Evolutionary conservation across 306 rosid species (phyloP).

Genomic region (Rosa lucieae): DNA sequence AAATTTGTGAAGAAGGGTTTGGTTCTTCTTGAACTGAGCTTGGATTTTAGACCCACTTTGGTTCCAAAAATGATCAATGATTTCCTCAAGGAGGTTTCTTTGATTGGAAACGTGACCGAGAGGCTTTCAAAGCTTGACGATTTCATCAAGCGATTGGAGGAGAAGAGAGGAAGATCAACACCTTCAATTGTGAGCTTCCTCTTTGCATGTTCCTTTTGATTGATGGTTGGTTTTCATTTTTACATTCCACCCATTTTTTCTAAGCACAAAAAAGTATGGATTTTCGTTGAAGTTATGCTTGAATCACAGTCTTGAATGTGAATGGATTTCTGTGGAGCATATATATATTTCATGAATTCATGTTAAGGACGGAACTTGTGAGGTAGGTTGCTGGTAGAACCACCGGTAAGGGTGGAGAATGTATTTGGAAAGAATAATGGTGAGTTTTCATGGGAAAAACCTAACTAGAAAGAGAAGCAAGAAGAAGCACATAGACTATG

Average conservation of each 20-base stretch:
- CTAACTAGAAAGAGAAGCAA: too few species aligned
- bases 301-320: too few species aligned
- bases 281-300: neutral
- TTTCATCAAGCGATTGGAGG: constrained; percentile 54
- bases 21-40: constrained; percentile 74
- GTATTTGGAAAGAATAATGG: too few species aligned
- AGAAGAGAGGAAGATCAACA: constrained; percentile 86
- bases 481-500: too few species aligned
- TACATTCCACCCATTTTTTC: neutral
- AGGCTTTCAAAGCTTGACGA: constrained; percentile 46
- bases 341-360: too few species aligned
- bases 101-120: constrained; percentile 35
- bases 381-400: too few species aligned
- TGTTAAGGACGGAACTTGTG: too few species aligned
- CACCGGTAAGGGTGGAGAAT: too few species aligned
- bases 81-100: constrained; percentile 55
- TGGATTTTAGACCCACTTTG: constrained; percentile 64
- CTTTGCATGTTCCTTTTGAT: constrained; percentile 76
- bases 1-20: constrained; percentile 54
- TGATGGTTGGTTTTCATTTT: constrained; percentile 57
- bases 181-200: constrained; percentile 93
- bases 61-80: constrained; percentile 69
- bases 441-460: too few species aligned
- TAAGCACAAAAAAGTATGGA: neutral
- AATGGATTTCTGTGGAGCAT: too few species aligned